Conservation (phyloP, 192 early-diverging fungal genomes). For the Backusella liffmaniae region DNA sequence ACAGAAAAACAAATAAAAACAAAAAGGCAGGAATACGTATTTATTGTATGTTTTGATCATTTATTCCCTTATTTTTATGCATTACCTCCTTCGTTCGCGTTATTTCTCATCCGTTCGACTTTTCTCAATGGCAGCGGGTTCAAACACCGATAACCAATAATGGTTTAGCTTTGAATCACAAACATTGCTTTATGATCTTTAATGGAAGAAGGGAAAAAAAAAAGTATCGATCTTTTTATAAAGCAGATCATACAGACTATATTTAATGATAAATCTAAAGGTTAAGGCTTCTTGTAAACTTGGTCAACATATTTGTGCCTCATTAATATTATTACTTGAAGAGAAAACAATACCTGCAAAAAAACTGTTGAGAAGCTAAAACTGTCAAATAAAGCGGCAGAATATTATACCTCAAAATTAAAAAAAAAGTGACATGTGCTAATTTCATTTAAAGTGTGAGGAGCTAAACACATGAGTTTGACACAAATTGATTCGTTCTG, state of each 20-base stretch:
- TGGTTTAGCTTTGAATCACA: not conserved
- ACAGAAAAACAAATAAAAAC: not conserved
- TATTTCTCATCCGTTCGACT: not conserved
- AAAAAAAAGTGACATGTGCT: not conserved
- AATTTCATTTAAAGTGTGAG: not conserved
- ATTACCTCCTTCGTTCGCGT: not conserved
- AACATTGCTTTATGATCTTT: not conserved
- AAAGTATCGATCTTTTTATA: not conserved
- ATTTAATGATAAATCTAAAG: not conserved
- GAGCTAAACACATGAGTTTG: not conserved
- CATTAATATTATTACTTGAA: not conserved
- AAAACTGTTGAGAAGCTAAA: not conserved
- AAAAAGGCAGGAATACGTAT: not conserved
- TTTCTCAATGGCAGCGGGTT: not conserved
- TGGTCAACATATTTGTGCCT: not conserved
- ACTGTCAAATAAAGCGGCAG: not conserved
- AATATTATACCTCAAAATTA: not conserved
- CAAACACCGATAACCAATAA: conserved; percentile 1
- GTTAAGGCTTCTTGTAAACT: not conserved
- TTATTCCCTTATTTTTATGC: not conserved
- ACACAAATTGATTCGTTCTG: not conserved
- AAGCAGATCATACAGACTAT: not conserved
- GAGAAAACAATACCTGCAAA: not conserved
- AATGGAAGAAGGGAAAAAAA: not conserved
- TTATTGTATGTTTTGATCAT: not conserved